Base-by-base conservation (phyloP, 139 green algal species). In the Penium margaritaceum region DNA sequence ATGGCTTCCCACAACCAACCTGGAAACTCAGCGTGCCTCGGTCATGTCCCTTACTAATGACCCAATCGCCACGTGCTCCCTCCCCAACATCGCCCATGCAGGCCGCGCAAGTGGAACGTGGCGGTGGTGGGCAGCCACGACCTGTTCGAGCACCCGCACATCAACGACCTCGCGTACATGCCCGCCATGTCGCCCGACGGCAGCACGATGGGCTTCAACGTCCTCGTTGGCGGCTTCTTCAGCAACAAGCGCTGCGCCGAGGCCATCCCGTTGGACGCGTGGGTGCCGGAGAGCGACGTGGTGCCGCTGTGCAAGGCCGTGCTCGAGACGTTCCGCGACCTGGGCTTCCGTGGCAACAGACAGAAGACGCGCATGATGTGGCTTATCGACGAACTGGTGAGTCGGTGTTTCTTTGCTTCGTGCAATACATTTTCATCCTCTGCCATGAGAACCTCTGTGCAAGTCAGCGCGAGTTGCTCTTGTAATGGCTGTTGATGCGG, bases 111-210 rank as follows among this genome's bases (percentile, higher is more conserved):
- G 85, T 90, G 95, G 82, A 99, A 99, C 84, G 89, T 98, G 36
- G 90, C 84, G 57, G 82, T 99, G 34, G 89, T 89, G 7, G 82
- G 87, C 36, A 88, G 80, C 0, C 87, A 90, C 32, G 94, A 98
- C 78, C 85, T 95, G 70, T 99, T 95, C 81, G 91, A 91, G 35
- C 94, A 99, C 85, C 91, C 91, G 34, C 91, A 98, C 82, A 98
- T 99, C 87, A 99, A 98, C 76, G 94, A 99, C 74, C 84, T 99
- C 7, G 94, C 88, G 5, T 92, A 94, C 66, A 86, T 94, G 67
- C 91, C 93, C 0, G 88, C 91, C n/a, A 87, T 89, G 0, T 60
- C 21, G 51, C 24, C 0, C 51, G n/a, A 24, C 29, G 51, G 51
- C 30, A 33, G 24, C 19, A 21, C 5, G 0, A 73, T 86, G 5